These are phyloP conservation scores for Straminergon stramineum DNA, from an alignment of 225 moss, liverwort and hornwort genomes.

Conservation along the genomic window DNA sequence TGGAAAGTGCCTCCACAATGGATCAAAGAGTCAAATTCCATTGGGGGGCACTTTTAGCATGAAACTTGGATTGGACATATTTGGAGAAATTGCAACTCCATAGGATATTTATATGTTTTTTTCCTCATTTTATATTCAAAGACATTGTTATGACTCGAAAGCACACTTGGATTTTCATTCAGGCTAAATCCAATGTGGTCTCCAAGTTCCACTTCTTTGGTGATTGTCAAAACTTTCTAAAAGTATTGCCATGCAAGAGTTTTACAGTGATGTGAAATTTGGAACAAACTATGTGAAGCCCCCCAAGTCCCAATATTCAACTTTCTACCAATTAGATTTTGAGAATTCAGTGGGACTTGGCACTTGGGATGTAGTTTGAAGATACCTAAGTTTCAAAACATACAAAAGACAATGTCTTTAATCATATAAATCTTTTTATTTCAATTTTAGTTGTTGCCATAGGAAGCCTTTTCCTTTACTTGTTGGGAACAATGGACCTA, in stretches of 20 bases:
- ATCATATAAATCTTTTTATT: neutral
- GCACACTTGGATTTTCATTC: no score
- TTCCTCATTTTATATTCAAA: no score
- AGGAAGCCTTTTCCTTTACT: neutral
- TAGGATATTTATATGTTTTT: no score
- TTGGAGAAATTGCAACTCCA: no score
- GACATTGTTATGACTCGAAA: no score
- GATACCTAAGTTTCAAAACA: neutral
- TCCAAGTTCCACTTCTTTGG: neutral
- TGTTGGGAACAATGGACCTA: neutral
- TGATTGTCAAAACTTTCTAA: neutral
- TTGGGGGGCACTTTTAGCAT: no score
- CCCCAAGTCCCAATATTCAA: neutral
- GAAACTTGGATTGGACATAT: no score
- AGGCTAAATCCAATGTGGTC: rapidly evolving
- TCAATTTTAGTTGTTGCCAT: neutral
- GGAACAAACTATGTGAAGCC: rapidly evolving
- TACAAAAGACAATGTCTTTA: neutral
- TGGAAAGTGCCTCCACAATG: neutral
- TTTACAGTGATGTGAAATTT: neutral
- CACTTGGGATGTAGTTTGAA: neutral
- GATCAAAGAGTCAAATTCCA: neutral
- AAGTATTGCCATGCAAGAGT: rapidly evolving
- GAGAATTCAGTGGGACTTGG: no score
- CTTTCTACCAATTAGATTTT: neutral